Percentiles rank a stretch among this genome's conserved stretches.
These are phyloP conservation scores for Aspergillus versicolor DNA, from an alignment of 2,329 filamentous ascomycete species.

Conservation along the genomic window DNA sequence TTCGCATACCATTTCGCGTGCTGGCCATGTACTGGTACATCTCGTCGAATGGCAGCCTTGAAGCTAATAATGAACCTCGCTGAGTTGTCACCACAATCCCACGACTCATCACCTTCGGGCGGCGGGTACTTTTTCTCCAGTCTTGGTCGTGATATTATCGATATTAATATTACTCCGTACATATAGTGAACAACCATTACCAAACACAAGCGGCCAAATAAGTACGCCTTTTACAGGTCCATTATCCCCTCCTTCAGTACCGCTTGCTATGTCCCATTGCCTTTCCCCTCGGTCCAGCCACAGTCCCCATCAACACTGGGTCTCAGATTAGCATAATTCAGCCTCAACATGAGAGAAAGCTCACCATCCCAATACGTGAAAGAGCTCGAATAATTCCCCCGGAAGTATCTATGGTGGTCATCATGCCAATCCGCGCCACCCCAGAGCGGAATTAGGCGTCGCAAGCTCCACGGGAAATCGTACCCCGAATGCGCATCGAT, in stretches of 20 bases:
- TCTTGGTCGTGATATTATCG: not conserved
- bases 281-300: slow-evolving; percentile 21
- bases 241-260: not conserved
- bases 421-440: slow-evolving; percentile 94
- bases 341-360: slow-evolving; percentile 1
- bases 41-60: not conserved
- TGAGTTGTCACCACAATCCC: not conserved
- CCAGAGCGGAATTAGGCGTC: slow-evolving; percentile 86
- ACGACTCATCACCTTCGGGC: not conserved
- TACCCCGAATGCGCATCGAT: slow-evolving; percentile 96
- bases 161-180: slow-evolving; percentile 3
- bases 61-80: not conserved
- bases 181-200: not conserved
- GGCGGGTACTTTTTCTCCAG: not conserved
- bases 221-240: not conserved
- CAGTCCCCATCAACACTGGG: slow-evolving; percentile 24
- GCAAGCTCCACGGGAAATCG: slow-evolving; percentile 94
- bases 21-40: not conserved
- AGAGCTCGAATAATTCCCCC: slow-evolving; percentile 93
- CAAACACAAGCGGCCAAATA: not conserved
- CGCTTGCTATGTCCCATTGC: slow-evolving; percentile 10
- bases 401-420: slow-evolving; percentile 92
- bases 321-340: not conserved
- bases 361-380: slow-evolving; percentile 90
- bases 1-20: not conserved